Base-by-base conservation (phyloP, 2,329 filamentous ascomycete species). In the Pseudocercospora musae region DNA sequence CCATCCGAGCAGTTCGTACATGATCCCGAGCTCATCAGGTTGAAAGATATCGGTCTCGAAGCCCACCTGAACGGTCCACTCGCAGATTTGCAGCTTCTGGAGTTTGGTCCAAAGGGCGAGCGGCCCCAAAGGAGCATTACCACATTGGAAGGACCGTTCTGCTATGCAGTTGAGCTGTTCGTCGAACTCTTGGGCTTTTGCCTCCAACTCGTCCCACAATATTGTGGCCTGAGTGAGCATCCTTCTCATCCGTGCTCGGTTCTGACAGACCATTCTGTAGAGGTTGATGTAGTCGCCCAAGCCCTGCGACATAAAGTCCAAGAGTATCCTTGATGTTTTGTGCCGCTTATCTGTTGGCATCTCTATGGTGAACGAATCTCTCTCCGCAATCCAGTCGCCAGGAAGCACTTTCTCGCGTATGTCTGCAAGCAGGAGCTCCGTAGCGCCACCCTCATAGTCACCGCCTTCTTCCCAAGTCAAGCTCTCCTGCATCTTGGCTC, bases 11-110 rank as follows among this genome's bases (percentile, higher is more conserved):
- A 63, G 27, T 40, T 90, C 95, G 76, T 98, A 98, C 90, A 97
- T 96, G 23, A 87, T 87, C 0, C 87, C 85, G 9, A 95, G 82
- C 75, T 99, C 95, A 74, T 96, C 89, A 0, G 87, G 83, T 58
- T 94, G 87, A 76, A 98, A 98, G 9, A 96, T 85, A 48, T 94
- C 89, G 11, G 97, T 87, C 76, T 99, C 95, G 75, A 99, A 98
- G 11, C 96, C 95, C 31, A 97, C 86, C 72, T 97, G 90, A 15
- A 97, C 83, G 50, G 96, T 89, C 81, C 88, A 89, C 73, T 94
- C 89, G 83, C 97, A 91, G 71, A 94, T 86, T 29, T 85, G 86
- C n/a, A 97, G 82, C 76, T 97, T 98, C 77, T 96, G 91, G 63
- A 93, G 85, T 70, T 94, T 96, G 0, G 88, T 86, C 95, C 95